Conservation (phyloP, 345 rosid genomes). For the Bruguiera parviflora region DNA sequence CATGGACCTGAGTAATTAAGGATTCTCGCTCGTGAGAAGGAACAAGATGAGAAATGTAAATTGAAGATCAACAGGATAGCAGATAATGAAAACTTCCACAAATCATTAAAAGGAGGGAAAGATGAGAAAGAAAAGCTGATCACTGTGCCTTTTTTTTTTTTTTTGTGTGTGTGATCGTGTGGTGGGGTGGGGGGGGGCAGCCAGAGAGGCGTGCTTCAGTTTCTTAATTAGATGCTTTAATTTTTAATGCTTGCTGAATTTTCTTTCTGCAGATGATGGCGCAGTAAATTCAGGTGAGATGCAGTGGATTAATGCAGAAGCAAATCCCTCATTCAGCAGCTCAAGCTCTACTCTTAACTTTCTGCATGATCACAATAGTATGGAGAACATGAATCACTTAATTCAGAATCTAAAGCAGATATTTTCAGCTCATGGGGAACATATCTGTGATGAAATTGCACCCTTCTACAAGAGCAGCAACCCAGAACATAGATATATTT, state of each 20-base stretch:
- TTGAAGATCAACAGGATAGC: background rate
- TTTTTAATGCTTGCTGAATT: conserved; percentile 5
- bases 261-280: conserved; percentile 48
- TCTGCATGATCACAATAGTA: conserved; percentile 25
- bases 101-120: background rate
- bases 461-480: conserved; percentile 25
- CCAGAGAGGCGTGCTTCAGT: background rate
- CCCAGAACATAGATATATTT: conserved; percentile 59
- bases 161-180: too few relatives aligned
- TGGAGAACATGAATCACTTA: conserved; percentile 23
- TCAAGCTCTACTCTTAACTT: conserved; percentile 37
- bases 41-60: background rate
- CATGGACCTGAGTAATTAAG: background rate
- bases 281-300: conserved; percentile 37
- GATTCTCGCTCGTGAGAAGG: background rate
- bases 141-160: too few relatives aligned
- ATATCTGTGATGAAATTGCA: conserved; percentile 22
- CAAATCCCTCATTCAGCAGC: conserved; percentile 23
- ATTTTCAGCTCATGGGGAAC: conserved; percentile 16
- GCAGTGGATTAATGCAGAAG: conserved; percentile 36
- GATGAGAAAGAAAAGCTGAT: background rate
- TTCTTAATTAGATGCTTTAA: background rate
- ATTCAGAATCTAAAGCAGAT: conserved; percentile 20
- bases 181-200: background rate
- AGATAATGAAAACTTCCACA: background rate